Evolutionary conservation across 129 eudicot genomes (phyloP), one percentile per base, ranked within the genome.

Genomic region (Dittrichia graveolens): DNA sequence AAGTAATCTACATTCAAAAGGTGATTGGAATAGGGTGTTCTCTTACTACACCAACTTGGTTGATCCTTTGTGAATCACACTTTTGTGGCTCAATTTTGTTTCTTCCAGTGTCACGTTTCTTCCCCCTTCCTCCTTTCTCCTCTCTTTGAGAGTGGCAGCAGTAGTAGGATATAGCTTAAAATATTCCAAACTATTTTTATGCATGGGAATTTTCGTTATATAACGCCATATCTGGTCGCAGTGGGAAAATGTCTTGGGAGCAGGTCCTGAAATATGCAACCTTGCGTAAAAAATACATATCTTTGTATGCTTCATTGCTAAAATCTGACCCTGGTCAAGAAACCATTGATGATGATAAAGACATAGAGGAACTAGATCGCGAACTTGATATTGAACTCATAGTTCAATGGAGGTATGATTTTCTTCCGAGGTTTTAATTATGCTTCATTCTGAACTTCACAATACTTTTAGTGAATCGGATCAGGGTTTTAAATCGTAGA

Each of bases 231-330:
- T 57, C 15, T 61, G 54, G 68, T 79, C 65, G 82, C 90, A 95
- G 99, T 72, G 99, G 99, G 73, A 95, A 64, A 61, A 53, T 86
- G 86, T 85, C 97, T 6, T 95, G 99, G 99, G 97, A 95, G 78
- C 96, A 91, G 76, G 91, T 95, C 75, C 73, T 95, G 85, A 84
- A 85, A 64, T 95, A 88, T 83, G 89, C 99, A 61, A 85, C 83
- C 44, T 83, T 95, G 69, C 97, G 99, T 18, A 95, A 95, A 83
- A 88, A 75, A 78, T 95, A 95, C 74, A 86, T 95, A 69, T 86
- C 97, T 73, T 70, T 91, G 42, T 95, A 95, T 76, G 99, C 96
- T 72, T 81, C 89, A 41, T 53, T 95, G 74, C 94, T 95, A 67
- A 95, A 91, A 78, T 76, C 99, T 7, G 89, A 95, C 65, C 88